These are phyloP conservation scores for Venustampulla echinocandica DNA, from an alignment of 495 filamentous ascomycete genomes.

Conservation along the genomic window DNA sequence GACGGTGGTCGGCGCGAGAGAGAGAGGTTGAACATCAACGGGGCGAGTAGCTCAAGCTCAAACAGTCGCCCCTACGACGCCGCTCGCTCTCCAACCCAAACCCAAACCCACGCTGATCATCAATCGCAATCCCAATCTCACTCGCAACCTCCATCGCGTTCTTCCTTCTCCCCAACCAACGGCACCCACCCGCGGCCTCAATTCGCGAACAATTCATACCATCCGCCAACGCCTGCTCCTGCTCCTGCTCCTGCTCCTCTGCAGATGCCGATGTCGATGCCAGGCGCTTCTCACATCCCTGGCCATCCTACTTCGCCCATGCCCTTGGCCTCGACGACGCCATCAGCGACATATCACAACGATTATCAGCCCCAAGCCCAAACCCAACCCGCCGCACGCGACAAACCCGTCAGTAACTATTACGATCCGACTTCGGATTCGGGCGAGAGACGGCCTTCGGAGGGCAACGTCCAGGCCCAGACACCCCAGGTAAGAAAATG, in stretches of 20 bases:
- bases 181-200: conserved; percentile 17
- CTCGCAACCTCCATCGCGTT: no score
- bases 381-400: conserved; percentile 27
- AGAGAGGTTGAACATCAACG: conserved; percentile 16
- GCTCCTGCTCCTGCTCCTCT: conserved; percentile 16
- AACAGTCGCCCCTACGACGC: conserved; percentile 17
- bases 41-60: conserved; percentile 9
- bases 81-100: conserved; percentile 17
- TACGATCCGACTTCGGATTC: conserved; percentile 50
- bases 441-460: conserved; percentile 37
- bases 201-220: conserved; percentile 21
- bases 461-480: conserved; percentile 26
- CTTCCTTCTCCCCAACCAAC: conserved; percentile 19
- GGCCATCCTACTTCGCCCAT: conserved; percentile 16
- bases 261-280: conserved; percentile 12
- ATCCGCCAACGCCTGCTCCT: conserved; percentile 16
- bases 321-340: conserved; percentile 5
- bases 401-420: conserved; percentile 41
- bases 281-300: conserved; percentile 19
- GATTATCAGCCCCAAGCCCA: no score
- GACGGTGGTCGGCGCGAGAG: conserved; percentile 15
- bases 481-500: conserved; percentile 31
- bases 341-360: conserved; percentile 10
- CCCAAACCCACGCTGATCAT: conserved; percentile 16
- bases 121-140: no score